Base-by-base conservation (phyloP, 2,329 filamentous ascomycete genomes). In the Madurella fahalii region DNA sequence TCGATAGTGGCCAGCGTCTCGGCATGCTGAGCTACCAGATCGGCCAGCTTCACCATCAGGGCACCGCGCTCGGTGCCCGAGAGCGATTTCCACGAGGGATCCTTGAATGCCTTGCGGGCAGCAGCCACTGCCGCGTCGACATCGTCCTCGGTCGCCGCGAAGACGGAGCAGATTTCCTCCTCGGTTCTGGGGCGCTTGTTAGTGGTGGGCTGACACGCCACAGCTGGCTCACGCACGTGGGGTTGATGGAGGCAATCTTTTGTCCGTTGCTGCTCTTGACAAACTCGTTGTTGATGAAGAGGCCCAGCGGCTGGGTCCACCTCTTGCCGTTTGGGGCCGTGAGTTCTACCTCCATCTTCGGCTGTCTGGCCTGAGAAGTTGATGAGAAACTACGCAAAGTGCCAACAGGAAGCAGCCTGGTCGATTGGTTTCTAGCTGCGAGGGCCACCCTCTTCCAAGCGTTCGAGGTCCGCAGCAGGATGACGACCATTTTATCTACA, bases 281-380 rank as follows among this genome's bases (percentile, higher is more conserved):
- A 68, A 89, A 92, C 68, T 90, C 86, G 61, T 91, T 90, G 75
- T 89, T 87, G 74, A 92, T 90, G 71, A 91, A 92, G 9, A 93
- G 78, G n/a, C 89, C 89, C 43, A 82, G 77, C 2, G 88, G 87
- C 73, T 90, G 86, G 12, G 72, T 75, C 72, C 89, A 92, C 63
- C 81, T 84, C 69, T 74, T 77, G 63, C 87, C 88, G 71, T 93
- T 93, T 4, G 89, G 89, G 47, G 89, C 87, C 9, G 79, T 87
- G 55, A 93, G 78, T 64, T 89, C 78, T 50, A 84, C 72, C 46
- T 72, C 66, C 63, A 71, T 68, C 2, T 49, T 65, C 37, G 50
- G 39, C 40, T 53, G 49, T 51, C 40, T 20, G 32, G 47, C 30
- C n/a, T 41, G 50, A 31, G 58, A 30, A 5, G 60, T 47, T 12